Conservation (phyloP, 441 rosid genomes). For the Bocquillonia castaneifolia region DNA sequence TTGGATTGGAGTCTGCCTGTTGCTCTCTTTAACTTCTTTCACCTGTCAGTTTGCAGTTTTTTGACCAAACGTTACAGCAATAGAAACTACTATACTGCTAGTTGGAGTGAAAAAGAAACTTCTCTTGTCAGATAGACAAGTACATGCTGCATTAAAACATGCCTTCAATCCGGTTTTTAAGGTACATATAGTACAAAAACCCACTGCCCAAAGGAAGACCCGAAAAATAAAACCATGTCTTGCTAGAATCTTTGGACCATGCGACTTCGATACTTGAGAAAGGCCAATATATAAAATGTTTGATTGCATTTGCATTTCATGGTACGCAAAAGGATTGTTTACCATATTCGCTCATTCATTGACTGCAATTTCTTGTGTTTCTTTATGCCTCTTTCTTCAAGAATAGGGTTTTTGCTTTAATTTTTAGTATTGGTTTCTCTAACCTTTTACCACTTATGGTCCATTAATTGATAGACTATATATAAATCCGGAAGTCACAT, state of each 20-base stretch:
- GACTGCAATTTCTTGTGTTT: too few relatives aligned
- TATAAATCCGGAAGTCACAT: too few relatives aligned
- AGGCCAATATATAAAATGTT: background rate
- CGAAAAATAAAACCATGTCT: background rate
- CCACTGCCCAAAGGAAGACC: background rate
- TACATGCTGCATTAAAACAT: background rate
- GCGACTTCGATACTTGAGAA: background rate
- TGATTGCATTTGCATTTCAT: too few relatives aligned
- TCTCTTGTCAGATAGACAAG: constrained; percentile 13
- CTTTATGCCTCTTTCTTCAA: too few relatives aligned
- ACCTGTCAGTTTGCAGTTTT: background rate
- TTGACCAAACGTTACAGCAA: constrained; percentile 11
- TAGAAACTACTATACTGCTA: background rate
- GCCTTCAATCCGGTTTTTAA: background rate
- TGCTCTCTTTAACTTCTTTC: background rate
- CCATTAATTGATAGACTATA: too few relatives aligned
- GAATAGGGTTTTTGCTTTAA: too few relatives aligned
- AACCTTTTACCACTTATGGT: too few relatives aligned
- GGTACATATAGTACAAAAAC: background rate
- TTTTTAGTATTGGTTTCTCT: too few relatives aligned
- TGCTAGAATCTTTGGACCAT: background rate
- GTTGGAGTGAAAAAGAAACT: background rate
- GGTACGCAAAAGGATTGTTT: background rate
- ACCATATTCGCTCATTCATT: too few relatives aligned
- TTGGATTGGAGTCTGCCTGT: too few relatives aligned